Evolutionary conservation across 2,329 filamentous ascomycete genomes (phyloP).

Genomic region (Myriosclerotinia curreyana): DNA sequence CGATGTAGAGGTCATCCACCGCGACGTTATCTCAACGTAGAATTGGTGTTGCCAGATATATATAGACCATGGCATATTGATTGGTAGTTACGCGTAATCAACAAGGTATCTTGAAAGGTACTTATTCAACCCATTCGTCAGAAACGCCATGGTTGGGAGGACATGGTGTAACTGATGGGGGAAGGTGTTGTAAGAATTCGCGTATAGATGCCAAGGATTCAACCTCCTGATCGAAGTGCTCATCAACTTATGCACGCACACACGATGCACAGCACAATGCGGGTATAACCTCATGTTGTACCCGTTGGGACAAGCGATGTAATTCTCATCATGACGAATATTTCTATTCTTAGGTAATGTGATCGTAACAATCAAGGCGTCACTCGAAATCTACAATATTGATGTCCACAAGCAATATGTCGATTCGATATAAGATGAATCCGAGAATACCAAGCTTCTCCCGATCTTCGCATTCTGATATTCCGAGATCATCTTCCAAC

Average conservation of each 20-base stretch:
- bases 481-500: neutral
- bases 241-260: conserved; percentile 10
- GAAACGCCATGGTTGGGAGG: too few relatives aligned
- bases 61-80: neutral
- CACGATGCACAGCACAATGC: neutral
- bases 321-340: neutral
- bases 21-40: neutral
- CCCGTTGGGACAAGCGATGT: neutral
- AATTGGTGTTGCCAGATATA: neutral
- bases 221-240: conserved; percentile 7
- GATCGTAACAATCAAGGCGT: neutral
- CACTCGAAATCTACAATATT: neutral
- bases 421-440: neutral
- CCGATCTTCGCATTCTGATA: neutral
- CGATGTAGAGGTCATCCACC: neutral
- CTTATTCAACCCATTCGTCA: too few relatives aligned
- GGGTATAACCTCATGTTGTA: neutral
- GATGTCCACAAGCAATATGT: neutral
- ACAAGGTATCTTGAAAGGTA: neutral
- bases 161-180: neutral
- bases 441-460: neutral
- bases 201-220: conserved; percentile 10
- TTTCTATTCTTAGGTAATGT: neutral
- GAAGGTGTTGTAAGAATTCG: conserved; percentile 6
- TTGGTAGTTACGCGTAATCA: neutral